Percentiles rank a stretch among this genome's conserved stretches.
phyloP scores from a whole-genome alignment of 805 yeast species.

The Saccharomycopsis sp. region DNA sequence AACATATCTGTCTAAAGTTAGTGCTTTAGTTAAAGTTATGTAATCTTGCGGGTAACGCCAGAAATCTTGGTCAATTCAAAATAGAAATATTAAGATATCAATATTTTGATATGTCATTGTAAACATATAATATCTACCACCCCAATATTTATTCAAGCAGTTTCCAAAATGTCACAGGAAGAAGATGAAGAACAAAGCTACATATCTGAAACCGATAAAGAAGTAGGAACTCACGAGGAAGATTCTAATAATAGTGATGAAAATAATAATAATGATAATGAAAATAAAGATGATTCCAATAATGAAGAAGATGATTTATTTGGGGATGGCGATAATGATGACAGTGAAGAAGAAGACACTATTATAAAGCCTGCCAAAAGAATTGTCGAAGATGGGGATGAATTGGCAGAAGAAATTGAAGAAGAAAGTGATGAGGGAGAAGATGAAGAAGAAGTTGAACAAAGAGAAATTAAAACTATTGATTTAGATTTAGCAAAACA shows the following conservation, averaged over 20 bases:
- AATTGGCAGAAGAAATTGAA: conserved; percentile 23
- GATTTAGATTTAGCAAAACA: conserved; percentile 31
- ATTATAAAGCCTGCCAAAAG: conserved; percentile 18
- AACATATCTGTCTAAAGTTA: no score
- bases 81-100: no score
- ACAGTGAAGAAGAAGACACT: conserved; percentile 21
- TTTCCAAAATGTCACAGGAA: conserved; percentile 5
- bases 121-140: no score
- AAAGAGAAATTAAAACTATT: conserved; percentile 27
- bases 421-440: conserved; percentile 23
- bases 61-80: no score
- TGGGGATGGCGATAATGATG: conserved; percentile 27
- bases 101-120: no score
- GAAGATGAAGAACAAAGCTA: background rate
- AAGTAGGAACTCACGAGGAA: conserved; percentile 3
- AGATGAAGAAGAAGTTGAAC: conserved; percentile 22
- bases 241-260: no score
- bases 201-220: conserved; percentile 7
- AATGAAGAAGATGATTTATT: conserved; percentile 35
- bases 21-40: no score
- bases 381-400: conserved; percentile 19
- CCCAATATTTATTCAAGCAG: background rate
- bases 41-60: no score
- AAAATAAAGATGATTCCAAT: conserved; percentile 21
- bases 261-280: conserved; percentile 5